Conservation (phyloP, 805 yeast genomes). For the Candida piceae region DNA sequence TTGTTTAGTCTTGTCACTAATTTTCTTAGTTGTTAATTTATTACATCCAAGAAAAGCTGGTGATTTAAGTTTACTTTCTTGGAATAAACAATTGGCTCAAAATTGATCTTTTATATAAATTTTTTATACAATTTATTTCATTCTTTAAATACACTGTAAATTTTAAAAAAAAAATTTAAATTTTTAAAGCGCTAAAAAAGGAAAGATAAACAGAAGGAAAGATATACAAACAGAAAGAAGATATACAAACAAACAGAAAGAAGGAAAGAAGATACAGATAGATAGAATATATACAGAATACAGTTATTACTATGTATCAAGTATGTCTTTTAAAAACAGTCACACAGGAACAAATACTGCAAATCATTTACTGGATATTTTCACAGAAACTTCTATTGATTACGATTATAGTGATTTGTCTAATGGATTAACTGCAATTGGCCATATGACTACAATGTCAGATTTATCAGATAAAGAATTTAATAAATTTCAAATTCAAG, state of each 20-base stretch:
- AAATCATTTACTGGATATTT: neutral
- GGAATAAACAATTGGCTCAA: slow-evolving; percentile 52
- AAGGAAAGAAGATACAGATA: too few relatives aligned
- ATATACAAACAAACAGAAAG: neutral
- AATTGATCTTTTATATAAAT: too few relatives aligned
- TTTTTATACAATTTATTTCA: too few relatives aligned
- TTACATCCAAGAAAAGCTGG: slow-evolving; percentile 67
- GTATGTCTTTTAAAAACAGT: too few relatives aligned
- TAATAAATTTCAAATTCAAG: slow-evolving; percentile 46
- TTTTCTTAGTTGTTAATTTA: slow-evolving; percentile 49
- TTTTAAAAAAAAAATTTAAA: too few relatives aligned
- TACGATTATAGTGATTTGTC: neutral
- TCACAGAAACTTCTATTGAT: neutral
- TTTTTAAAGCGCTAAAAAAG: too few relatives aligned
- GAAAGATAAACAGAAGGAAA: too few relatives aligned
- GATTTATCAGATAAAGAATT: slow-evolving; percentile 15
- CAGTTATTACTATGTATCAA: neutral
- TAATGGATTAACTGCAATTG: too few relatives aligned
- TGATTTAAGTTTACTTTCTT: slow-evolving; percentile 63
- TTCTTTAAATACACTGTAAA: too few relatives aligned
- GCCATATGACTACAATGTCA: slow-evolving; percentile 13
- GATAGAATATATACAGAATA: too few relatives aligned
- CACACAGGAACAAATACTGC: too few relatives aligned
- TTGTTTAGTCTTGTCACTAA: slow-evolving; percentile 52
- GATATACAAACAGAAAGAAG: too few relatives aligned